Conservation (phyloP, 2,329 filamentous ascomycete genomes). For the Diplocarpon rosae region DNA sequence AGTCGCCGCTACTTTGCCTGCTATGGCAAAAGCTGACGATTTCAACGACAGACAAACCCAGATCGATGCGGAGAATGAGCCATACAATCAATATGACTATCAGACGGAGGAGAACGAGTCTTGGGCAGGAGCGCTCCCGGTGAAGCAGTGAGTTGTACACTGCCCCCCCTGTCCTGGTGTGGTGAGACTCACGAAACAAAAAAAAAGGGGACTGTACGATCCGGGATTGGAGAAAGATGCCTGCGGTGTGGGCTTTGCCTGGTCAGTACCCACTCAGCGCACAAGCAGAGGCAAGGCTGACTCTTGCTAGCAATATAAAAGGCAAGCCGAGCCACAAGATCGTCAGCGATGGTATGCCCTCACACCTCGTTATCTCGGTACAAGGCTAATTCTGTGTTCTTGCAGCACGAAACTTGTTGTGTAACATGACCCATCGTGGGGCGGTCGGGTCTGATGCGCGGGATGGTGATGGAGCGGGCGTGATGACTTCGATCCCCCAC, state of each 20-base stretch:
- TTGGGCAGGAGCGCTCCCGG: slow-evolving; percentile 88
- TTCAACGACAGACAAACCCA: slow-evolving; percentile 59
- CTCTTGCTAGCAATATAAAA: slow-evolving; percentile 71
- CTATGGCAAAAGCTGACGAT: slow-evolving; percentile 55
- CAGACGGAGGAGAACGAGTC: slow-evolving; percentile 74
- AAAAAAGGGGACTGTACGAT: slow-evolving; percentile 72
- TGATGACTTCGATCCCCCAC: slow-evolving; percentile 98
- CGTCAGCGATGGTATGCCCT: slow-evolving; percentile 74
- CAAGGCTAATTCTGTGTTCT: slow-evolving; percentile 26
- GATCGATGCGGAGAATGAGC: slow-evolving; percentile 46
- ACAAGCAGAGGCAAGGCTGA: slow-evolving; percentile 13
- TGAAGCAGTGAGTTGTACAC: slow-evolving; percentile 66
- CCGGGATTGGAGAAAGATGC: slow-evolving; percentile 96
- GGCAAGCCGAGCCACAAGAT: slow-evolving; percentile 97
- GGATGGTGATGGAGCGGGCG: slow-evolving; percentile 95
- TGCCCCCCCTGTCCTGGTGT: background rate
- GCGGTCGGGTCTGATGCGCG: slow-evolving; percentile 95
- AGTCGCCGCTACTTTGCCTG: slow-evolving; percentile 41
- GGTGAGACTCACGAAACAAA: slow-evolving; percentile 3
- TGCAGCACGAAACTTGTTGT: slow-evolving; percentile 79
- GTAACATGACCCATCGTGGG: slow-evolving; percentile 99
- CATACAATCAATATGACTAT: slow-evolving; percentile 70
- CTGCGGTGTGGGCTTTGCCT: slow-evolving; percentile 97
- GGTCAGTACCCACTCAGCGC: slow-evolving; percentile 46
- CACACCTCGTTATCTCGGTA: slow-evolving; percentile 3